Conservation (phyloP, 2,329 filamentous ascomycete genomes). For the Cladosporium austrohemisphaericum region DNA sequence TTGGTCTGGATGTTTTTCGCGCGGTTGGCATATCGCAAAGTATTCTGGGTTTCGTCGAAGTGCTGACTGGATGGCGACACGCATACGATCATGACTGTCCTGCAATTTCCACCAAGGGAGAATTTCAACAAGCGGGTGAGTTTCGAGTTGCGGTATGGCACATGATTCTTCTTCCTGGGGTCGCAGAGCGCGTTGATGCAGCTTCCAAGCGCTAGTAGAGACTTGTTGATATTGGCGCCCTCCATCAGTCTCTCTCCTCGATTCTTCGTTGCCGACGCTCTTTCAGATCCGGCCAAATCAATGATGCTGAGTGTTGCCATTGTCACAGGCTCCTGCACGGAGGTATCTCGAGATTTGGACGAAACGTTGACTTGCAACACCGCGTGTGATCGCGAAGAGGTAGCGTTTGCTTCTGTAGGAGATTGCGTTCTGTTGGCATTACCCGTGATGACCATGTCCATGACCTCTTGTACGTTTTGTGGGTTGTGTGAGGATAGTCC, state of each 20-base stretch:
- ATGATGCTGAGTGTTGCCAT: conserved; percentile 99
- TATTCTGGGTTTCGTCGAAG: conserved; percentile 98
- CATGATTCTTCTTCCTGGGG: conserved; percentile 82
- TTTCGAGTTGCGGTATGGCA: conserved; percentile 97
- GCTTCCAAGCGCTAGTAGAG: conserved; percentile 84
- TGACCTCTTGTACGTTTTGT: conserved; percentile 88
- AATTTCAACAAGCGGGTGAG: conserved; percentile 94
- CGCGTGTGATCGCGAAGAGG: conserved; percentile 93
- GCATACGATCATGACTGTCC: conserved; percentile 99
- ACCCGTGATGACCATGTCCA: conserved; percentile 97
- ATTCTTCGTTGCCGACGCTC: conserved; percentile 95
- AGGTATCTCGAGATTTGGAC: conserved; percentile 88
- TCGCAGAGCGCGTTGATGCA: conserved; percentile 99
- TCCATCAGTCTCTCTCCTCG: conserved; percentile 85
- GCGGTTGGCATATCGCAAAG: conserved; percentile 90
- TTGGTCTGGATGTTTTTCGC: conserved; percentile 99
- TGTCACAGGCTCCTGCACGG: conserved; percentile 89
- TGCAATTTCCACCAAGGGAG: conserved; percentile 94
- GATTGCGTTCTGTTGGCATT: conserved; percentile 95
- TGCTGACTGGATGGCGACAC: conserved; percentile 94
- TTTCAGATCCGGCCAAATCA: conserved; percentile 91
- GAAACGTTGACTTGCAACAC: conserved; percentile 96
- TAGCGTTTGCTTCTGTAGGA: conserved; percentile 93
- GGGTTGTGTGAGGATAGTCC: conserved; percentile 90
- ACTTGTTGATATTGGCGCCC: conserved; percentile 99